phyloP scores from a whole-genome alignment of 495 filamentous ascomycete genomes.

The Hyaloscypha bicolor region DNA sequence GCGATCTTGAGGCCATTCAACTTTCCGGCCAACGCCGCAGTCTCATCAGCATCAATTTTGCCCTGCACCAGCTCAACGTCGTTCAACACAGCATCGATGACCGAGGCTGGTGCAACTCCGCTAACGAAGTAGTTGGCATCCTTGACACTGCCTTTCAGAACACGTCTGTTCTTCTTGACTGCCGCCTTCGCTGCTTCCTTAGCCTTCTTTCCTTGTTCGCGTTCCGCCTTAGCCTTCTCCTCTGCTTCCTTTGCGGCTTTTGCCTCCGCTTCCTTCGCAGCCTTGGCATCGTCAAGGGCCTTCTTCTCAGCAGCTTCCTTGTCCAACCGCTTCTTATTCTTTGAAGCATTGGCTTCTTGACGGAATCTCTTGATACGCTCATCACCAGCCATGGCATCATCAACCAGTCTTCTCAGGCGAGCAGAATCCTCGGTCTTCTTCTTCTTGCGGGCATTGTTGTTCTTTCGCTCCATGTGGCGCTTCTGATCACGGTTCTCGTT shows the following conservation, averaged over 20 bases:
- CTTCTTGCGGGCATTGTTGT: conserved; percentile 95
- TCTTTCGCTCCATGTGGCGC: conserved; percentile 96
- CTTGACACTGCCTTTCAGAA: conserved; percentile 88
- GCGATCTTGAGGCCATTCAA: conserved; percentile 73
- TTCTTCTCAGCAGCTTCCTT: conserved; percentile 90
- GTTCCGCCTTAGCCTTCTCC: conserved; percentile 78
- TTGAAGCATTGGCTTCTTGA: conserved; percentile 84
- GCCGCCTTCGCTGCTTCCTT: conserved; percentile 98
- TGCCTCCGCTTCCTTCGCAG: conserved; percentile 77
- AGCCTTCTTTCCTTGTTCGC: conserved; percentile 88
- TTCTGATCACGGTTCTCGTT: conserved; percentile 99
- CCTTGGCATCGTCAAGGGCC: conserved; percentile 74
- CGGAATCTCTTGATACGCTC: conserved; percentile 97
- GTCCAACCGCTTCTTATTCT: conserved; percentile 90
- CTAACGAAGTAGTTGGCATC: conserved; percentile 89
- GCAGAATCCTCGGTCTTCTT: conserved; percentile 97
- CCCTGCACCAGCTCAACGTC: conserved; percentile 87
- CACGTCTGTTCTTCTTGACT: conserved; percentile 99
- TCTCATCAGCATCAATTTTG: conserved; percentile 88
- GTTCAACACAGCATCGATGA: conserved; percentile 79
- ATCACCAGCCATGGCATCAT: conserved; percentile 78
- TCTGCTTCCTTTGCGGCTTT: conserved; percentile 78
- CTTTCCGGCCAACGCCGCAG: conserved; percentile 76
- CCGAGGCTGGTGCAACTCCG: conserved; percentile 66
- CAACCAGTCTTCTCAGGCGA: conserved; percentile 84